Conservation (phyloP, 345 rosid genomes). For the Dimocarpus longan region DNA sequence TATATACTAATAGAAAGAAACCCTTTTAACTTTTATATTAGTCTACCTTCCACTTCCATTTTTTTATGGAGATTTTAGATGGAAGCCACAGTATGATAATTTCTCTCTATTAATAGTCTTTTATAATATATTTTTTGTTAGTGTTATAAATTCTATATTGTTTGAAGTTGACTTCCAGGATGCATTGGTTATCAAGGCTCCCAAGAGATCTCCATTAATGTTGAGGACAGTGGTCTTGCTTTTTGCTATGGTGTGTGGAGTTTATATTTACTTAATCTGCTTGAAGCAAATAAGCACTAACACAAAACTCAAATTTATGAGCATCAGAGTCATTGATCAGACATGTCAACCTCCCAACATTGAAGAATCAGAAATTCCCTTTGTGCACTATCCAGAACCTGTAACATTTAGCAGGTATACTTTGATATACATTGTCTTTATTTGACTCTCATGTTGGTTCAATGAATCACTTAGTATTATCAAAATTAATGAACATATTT, state of each 20-base stretch:
- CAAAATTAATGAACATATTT: background rate
- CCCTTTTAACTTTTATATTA: background rate
- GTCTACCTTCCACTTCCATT: background rate
- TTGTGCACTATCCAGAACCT: conserved; percentile 37
- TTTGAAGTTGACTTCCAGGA: conserved; percentile 26
- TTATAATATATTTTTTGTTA: background rate
- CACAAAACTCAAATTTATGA: conserved; percentile 22
- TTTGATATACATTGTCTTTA: background rate
- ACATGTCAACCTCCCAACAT: conserved; percentile 25
- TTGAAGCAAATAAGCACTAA: conserved; percentile 30
- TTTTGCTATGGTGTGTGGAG: conserved; percentile 41
- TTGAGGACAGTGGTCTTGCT: conserved; percentile 34
- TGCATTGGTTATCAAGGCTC: conserved; percentile 31
- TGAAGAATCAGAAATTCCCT: conserved; percentile 32
- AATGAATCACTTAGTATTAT: background rate
- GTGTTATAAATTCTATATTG: background rate
- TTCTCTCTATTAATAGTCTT: background rate
- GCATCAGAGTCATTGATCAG: conserved; percentile 22
- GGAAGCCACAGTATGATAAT: conserved; percentile 26
- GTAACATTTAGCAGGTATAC: conserved; percentile 38
- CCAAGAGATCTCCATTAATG: conserved; percentile 37
- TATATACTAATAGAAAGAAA: conserved; percentile 4
- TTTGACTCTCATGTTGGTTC: background rate
- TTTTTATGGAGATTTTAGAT: conserved; percentile 35
- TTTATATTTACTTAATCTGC: conserved; percentile 39